Percentiles rank a stretch among this genome's conserved stretches.
These are phyloP conservation scores for Hysterangium stoloniferum DNA, from an alignment of 768 basidiomycete species.

Conservation along the genomic window DNA sequence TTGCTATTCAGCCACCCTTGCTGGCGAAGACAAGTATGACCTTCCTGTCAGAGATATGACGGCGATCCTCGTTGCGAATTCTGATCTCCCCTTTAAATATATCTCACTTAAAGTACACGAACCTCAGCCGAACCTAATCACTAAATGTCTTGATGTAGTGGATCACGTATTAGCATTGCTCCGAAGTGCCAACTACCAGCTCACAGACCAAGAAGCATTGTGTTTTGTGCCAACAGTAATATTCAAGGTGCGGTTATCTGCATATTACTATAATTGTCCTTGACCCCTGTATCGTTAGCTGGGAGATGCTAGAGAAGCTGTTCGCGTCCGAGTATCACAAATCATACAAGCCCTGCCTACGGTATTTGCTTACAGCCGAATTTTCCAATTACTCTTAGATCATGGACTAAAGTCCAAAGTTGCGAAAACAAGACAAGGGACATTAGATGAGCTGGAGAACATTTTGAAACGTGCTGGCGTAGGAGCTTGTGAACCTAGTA, in stretches of 20 bases:
- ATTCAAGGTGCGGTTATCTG: constrained; percentile 54
- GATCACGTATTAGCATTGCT: constrained; percentile 74
- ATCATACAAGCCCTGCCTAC: constrained; percentile 82
- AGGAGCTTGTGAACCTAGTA: constrained; percentile 70
- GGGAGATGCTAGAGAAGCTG: constrained; percentile 83
- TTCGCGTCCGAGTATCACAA: constrained; percentile 70
- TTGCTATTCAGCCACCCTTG: constrained; percentile 54
- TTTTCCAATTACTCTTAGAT: constrained; percentile 83
- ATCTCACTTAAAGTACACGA: constrained; percentile 84
- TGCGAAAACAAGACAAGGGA: constrained; percentile 83
- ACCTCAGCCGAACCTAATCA: constrained; percentile 81
- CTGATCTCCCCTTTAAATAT: constrained; percentile 91
- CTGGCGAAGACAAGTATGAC: constrained; percentile 47
- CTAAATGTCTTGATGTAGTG: constrained; percentile 83
- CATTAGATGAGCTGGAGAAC: constrained; percentile 71
- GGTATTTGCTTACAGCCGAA: constrained; percentile 87
- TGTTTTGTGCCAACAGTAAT: constrained; percentile 87
- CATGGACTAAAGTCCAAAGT: constrained; percentile 87
- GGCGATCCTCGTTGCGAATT: constrained; percentile 70
- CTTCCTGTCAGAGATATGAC: constrained; percentile 41
- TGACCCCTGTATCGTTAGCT: constrained; percentile 46
- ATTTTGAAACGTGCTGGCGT: constrained; percentile 79
- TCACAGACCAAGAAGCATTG: constrained; percentile 79
- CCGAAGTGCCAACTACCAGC: constrained; percentile 60
- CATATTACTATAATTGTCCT: neutral